Evolutionary conservation across 2,329 filamentous ascomycete species (phyloP).

Genomic region (Aspergillus glaucus): DNA sequence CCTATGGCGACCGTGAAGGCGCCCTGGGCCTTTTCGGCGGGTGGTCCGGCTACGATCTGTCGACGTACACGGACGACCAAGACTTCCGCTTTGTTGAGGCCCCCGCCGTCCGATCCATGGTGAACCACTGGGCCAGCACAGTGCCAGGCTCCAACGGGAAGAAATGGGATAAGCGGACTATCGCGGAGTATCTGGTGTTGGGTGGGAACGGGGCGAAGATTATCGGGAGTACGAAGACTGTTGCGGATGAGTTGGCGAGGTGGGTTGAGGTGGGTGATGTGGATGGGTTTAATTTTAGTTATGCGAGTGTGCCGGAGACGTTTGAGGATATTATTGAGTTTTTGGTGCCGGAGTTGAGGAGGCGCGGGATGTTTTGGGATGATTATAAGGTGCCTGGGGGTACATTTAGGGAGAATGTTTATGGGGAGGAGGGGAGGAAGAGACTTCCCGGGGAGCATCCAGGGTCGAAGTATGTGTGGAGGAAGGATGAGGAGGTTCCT

Average conservation of each 20-base stretch:
- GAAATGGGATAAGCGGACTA: constrained; percentile 34
- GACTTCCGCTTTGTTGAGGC: constrained; percentile 40
- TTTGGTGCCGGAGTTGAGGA: constrained; percentile 28
- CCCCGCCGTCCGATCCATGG: constrained; percentile 39
- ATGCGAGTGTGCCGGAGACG: constrained; percentile 28
- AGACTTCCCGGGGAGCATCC: neutral
- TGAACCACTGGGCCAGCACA: constrained; percentile 40
- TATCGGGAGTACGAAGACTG: constrained; percentile 30
- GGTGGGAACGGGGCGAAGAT: constrained; percentile 32
- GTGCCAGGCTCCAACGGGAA: constrained; percentile 35
- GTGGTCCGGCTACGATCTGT: constrained; percentile 43
- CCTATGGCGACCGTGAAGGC: constrained; percentile 42
- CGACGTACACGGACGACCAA: constrained; percentile 38
- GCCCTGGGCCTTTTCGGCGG: constrained; percentile 42
- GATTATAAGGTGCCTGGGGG: constrained; percentile 32
- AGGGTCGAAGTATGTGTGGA: constrained; percentile 1
- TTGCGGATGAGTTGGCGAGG: constrained; percentile 32
- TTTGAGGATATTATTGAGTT: constrained; percentile 31
- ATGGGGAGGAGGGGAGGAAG: constrained; percentile 12
- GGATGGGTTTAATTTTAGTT: constrained; percentile 32
- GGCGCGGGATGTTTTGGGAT: constrained; percentile 33
- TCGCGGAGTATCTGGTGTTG: constrained; percentile 28
- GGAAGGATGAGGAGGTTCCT: neutral
- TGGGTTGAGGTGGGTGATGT: constrained; percentile 31
- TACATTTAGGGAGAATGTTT: constrained; percentile 35